Base-by-base conservation (phyloP, 306 rosid genomes). In the Citrullus colocynthis region DNA sequence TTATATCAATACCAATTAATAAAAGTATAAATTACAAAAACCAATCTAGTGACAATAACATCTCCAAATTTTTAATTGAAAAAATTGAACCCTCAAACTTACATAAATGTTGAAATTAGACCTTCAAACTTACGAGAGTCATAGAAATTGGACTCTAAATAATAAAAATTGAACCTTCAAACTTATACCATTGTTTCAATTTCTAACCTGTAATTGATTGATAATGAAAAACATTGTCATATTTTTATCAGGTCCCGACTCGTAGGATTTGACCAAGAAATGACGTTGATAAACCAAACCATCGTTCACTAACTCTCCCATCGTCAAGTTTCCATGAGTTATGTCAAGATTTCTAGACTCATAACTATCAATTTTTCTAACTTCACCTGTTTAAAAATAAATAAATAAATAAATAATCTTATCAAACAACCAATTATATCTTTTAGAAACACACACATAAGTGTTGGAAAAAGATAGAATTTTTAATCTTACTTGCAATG, bases 211-310 rank as follows among this genome's bases (percentile, higher is more conserved):
- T 30, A 85, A 79, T 10, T 48, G 81, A 52, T 79, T 59, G 55
- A 70, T 14, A 8, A 85, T 17, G 49, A 80, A 63, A n/a, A 13
- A 49, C 9, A 71, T 55, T 12, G 80, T 30, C 24, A 61, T 74
- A 12, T 76, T 85, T 16, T 70, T 41, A 48, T 81, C 85, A 17
- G 52, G 76, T 0, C 81, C 83, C 16, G 77, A n/a, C 4, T 84
- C 83, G 10, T 79, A 78, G 10, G 82, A 75, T 78, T 60, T 76
- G 18, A 81, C 72, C 24, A 37, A 45, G 21, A 75, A 84, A 48
- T 67, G 63, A 21, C 77, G 72, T 72, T 28, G 75, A 21, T 78
- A 75, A 79, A 81, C 51, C 64, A 62, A 59, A 20, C 81, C 79
- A 12, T 42, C 79, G 11, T 75, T 41, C 3, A 65, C 5, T 30